phyloP scores from a whole-genome alignment of 2,329 filamentous ascomycete species.

The Fusarium penzigii region DNA sequence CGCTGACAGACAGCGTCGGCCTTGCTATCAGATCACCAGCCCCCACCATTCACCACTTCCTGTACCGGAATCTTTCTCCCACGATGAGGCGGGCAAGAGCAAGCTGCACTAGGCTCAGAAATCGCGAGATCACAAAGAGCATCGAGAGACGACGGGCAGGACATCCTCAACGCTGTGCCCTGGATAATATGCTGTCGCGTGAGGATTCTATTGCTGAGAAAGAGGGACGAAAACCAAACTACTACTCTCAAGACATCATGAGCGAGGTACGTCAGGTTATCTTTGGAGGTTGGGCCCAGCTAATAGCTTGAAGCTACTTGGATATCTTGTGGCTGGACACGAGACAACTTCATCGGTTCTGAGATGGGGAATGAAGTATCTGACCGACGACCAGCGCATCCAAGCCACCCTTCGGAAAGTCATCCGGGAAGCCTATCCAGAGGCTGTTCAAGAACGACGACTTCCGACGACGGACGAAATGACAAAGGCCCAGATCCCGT shows the following conservation, averaged over 20 bases:
- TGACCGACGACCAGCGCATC: conserved; percentile 20
- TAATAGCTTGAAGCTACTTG: conserved; percentile 17
- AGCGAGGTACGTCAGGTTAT: conserved; percentile 30
- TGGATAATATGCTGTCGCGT: conserved; percentile 35
- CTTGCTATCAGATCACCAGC: conserved; percentile 8
- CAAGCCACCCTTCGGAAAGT: conserved; percentile 32
- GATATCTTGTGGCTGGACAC: conserved; percentile 28
- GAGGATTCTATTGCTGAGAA: conserved; percentile 34
- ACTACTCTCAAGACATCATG: conserved; percentile 31
- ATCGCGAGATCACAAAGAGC: conserved; percentile 18
- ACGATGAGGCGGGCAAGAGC: conserved; percentile 10
- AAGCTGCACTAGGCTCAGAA: conserved; percentile 2
- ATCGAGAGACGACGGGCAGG: conserved; percentile 5
- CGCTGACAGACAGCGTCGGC: conserved; percentile 9
- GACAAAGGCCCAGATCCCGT: conserved; percentile 27
- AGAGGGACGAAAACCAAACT: conserved; percentile 29
- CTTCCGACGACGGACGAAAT: conserved; percentile 33
- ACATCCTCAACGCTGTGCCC: conserved; percentile 13
- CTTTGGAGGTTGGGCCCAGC: not conserved
- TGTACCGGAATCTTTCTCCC: conserved; percentile 9
- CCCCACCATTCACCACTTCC: conserved; percentile 9
- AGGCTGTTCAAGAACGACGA: conserved; percentile 19
- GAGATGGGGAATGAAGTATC: conserved; percentile 25
- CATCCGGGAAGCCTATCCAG: conserved; percentile 14
- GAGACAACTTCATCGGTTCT: conserved; percentile 27